phyloP scores from a whole-genome alignment of 208 protist genomes.

The Acanthamoeba royreba region DNA sequence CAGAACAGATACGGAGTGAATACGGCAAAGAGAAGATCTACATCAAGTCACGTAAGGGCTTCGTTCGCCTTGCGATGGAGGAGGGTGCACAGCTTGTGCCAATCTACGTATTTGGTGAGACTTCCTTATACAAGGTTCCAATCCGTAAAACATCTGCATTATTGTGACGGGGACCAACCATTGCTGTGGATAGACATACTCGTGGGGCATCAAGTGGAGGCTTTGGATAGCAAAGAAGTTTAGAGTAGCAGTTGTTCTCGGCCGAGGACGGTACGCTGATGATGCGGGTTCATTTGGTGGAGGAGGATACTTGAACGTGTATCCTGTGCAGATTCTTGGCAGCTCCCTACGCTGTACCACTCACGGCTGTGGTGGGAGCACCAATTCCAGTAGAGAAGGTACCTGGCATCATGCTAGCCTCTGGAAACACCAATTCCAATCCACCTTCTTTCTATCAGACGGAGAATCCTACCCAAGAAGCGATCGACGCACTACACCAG shows the following conservation, averaged over 20 bases:
- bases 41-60: not conserved
- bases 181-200: not conserved
- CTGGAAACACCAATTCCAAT: not conserved
- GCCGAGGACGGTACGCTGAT: not conserved
- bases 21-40: not conserved
- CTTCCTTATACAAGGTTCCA: constrained; percentile 9
- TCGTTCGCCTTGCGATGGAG: not conserved
- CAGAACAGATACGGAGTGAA: constrained; percentile 1
- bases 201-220: not conserved
- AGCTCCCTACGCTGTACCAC: not conserved
- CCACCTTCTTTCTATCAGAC: not conserved
- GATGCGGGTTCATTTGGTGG: no score
- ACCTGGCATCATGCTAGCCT: not conserved
- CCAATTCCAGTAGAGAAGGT: not conserved
- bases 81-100: not conserved
- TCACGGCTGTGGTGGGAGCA: not conserved
- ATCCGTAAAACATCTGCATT: not conserved
- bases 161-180: not conserved
- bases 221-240: not conserved
- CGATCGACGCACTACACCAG: not conserved
- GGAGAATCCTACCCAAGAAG: not conserved
- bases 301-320: not conserved
- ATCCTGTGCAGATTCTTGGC: not conserved
- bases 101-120: constrained; percentile 12
- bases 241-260: not conserved